phyloP scores from a whole-genome alignment of 805 yeast genomes.

The Saccharomycopsis sp. region DNA sequence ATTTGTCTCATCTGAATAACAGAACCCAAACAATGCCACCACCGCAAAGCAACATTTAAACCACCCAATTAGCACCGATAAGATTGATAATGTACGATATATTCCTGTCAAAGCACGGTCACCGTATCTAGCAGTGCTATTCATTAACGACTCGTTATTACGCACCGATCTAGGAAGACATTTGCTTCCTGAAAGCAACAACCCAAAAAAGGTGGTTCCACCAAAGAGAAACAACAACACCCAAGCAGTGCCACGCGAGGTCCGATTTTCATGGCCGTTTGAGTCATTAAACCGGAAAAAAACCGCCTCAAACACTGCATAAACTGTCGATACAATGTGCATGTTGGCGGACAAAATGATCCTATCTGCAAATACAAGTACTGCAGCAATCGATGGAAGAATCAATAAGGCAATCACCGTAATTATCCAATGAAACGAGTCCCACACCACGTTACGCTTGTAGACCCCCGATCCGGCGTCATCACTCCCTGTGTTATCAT shows the following conservation, averaged over 20 bases:
- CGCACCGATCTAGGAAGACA: slow-evolving; percentile 31
- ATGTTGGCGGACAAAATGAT: slow-evolving; percentile 38
- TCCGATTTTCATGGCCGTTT: slow-evolving; percentile 58
- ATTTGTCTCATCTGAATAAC: slow-evolving; percentile 44
- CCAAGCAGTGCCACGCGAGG: slow-evolving; percentile 67
- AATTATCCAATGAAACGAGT: slow-evolving; percentile 60
- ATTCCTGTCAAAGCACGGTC: slow-evolving; percentile 28
- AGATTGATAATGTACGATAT: slow-evolving; percentile 43
- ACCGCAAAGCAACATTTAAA: slow-evolving; percentile 76
- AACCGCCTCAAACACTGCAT: slow-evolving; percentile 50
- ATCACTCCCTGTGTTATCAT: not conserved
- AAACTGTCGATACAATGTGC: slow-evolving; percentile 42
- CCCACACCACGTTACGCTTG: slow-evolving; percentile 39
- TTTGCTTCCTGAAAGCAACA: slow-evolving; percentile 47
- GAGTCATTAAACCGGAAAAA: slow-evolving; percentile 58
- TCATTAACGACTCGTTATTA: slow-evolving; percentile 30
- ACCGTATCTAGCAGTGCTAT: slow-evolving; percentile 29
- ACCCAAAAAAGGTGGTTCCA: slow-evolving; percentile 46
- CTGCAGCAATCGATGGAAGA: slow-evolving; percentile 50
- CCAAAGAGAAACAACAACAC: slow-evolving; percentile 44
- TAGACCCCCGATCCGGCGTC: not conserved
- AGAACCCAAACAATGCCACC: slow-evolving; percentile 79
- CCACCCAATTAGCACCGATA: slow-evolving; percentile 59
- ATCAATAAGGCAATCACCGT: slow-evolving; percentile 43
- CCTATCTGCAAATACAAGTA: slow-evolving; percentile 48